A percentile compares a stretch with the other conserved stretches of the same genome.
Evolutionary conservation across 805 yeast genomes (phyloP).

Genomic region (Ogataea saltuana): DNA sequence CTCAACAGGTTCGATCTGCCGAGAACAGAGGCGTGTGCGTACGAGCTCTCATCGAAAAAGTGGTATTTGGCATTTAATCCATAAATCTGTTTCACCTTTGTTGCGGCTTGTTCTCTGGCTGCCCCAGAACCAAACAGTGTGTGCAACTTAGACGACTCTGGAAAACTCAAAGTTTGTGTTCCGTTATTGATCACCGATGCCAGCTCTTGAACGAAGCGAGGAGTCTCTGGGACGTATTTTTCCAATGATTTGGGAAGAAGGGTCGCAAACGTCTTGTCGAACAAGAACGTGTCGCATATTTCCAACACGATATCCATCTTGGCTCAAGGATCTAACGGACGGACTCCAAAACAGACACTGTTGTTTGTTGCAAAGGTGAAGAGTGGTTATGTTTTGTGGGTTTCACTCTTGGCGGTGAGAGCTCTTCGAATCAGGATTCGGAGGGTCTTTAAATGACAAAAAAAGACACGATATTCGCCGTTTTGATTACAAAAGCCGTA

Average conservation of each 20-base stretch:
- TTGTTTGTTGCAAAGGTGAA: too few relatives aligned
- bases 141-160: constrained; percentile 30
- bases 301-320: constrained; percentile 93
- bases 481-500: not conserved
- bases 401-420: too few relatives aligned
- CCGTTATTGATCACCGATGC: constrained; percentile 27
- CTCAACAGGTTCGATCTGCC: constrained; percentile 73
- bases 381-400: too few relatives aligned
- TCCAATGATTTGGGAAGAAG: constrained; percentile 60
- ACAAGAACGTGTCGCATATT: constrained; percentile 64
- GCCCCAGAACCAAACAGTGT: constrained; percentile 29
- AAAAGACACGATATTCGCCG: not conserved
- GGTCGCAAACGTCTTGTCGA: constrained; percentile 75
- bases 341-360: not conserved
- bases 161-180: constrained; percentile 23
- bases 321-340: constrained; percentile 16
- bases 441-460: not conserved
- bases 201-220: constrained; percentile 25
- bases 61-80: constrained; percentile 48
- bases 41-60: constrained; percentile 55
- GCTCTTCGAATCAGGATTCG: not conserved
- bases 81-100: constrained; percentile 49
- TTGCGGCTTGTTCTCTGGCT: constrained; percentile 36
- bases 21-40: constrained; percentile 65
- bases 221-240: constrained; percentile 33